Base-by-base conservation (phyloP, 2,329 filamentous ascomycete species). In the Colletotrichum sp. region DNA sequence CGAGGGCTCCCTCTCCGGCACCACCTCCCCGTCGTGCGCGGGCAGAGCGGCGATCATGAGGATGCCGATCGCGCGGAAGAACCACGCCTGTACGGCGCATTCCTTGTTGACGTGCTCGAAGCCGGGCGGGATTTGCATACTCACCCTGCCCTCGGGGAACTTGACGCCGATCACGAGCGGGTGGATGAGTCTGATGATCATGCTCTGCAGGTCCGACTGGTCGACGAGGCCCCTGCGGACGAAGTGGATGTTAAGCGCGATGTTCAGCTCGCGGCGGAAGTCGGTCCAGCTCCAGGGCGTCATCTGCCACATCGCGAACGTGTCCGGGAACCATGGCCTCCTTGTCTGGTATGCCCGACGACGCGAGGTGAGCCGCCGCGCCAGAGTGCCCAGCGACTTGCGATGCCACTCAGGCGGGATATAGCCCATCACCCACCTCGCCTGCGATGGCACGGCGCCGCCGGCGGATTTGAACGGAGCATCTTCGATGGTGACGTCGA, bases 11-110 rank as follows among this genome's bases (percentile, higher is more conserved):
- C n/a, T 52, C 10, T 69, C 21, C 21, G 8, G 55, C 5, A n/a
- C 7, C 15, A 13, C 16, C 24, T 8, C 16, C 16, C 9, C 8
- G 8, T 34, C 32, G 13, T 62, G 13, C 3, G 21, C 67, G 16
- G 76, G 76, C 15, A 77, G 26, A 5, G 72, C 52, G 6, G 76
- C 76, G 7, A 9, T 13, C 2, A 72, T 16, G 10, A 77, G 36
- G 12, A 55, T 52, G 9, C 68, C 73, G 28, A 77, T 12, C 5
- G 76, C 76, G 4, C 76, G 68, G 36, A 66, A 77, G 68, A 77
- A 77, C 76, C 76, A 77, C 24, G 52, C 28, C 9, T 36, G 57
- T 12, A 55, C 24, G 8, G 26, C 65, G 5, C 30, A n/a, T 39
- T 68, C 18, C 12, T 24, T 32, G 24, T n/a, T 30, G 16, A 44